A percentile compares a stretch with the other conserved stretches of the same genome.
Conservation (phyloP, 495 filamentous ascomycete species). For the Bacidia gigantensis region DNA sequence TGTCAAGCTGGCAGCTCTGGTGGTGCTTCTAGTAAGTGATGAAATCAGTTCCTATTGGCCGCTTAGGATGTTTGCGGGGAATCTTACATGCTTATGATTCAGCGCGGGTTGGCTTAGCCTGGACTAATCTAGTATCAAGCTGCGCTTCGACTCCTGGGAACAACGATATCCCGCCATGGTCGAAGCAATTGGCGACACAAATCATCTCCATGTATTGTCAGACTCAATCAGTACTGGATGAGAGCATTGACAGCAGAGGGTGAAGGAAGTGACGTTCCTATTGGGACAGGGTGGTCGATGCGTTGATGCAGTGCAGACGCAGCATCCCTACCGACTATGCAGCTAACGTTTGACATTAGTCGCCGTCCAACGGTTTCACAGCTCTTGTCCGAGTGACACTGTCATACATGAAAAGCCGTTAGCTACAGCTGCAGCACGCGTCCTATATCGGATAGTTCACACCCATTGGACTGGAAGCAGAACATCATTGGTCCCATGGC, state of each 20-base stretch:
- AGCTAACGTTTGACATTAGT: neutral
- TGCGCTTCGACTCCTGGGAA: neutral
- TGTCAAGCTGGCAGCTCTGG: neutral
- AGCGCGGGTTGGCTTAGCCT: neutral
- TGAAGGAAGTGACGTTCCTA: neutral
- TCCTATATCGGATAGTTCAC: no score
- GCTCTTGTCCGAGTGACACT: no score
- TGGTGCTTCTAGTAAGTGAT: neutral
- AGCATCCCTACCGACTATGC: neutral
- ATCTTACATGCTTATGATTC: neutral
- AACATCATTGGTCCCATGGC: no score
- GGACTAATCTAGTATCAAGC: neutral
- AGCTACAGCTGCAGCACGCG: no score
- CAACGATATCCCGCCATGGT: neutral
- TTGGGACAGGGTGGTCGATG: neutral
- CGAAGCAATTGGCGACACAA: neutral
- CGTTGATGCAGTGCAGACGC: neutral
- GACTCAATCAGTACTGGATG: no score
- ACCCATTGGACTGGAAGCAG: no score
- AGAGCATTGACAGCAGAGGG: no score
- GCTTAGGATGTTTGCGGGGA: neutral
- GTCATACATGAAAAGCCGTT: no score
- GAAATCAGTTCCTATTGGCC: no score
- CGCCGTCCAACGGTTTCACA: neutral
- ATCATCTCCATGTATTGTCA: neutral